phyloP scores from a whole-genome alignment of 2,329 filamentous ascomycete genomes.

The Cladosporium velox region DNA sequence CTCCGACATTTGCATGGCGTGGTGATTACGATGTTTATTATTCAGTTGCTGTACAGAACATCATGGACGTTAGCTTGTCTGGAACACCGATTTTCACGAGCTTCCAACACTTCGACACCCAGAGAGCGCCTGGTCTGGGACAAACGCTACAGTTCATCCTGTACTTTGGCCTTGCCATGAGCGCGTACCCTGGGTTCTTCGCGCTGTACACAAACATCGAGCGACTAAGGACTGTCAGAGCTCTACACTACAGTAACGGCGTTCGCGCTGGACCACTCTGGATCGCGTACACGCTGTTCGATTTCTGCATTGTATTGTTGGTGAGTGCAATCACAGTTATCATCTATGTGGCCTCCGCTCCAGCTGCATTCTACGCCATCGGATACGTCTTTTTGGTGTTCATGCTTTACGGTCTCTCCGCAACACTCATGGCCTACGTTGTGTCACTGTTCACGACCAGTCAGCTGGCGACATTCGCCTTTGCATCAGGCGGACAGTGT shows the following conservation, averaged over 20 bases:
- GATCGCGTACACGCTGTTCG: conserved; percentile 79
- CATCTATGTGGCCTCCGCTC: conserved; percentile 66
- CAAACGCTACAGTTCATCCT: conserved; percentile 75
- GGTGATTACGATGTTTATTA: conserved; percentile 64
- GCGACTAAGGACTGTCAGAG: conserved; percentile 74
- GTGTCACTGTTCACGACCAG: conserved; percentile 77
- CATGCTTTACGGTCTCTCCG: conserved; percentile 76
- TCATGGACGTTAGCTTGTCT: conserved; percentile 76
- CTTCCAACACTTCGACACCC: conserved; percentile 74
- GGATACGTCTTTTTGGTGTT: conserved; percentile 82
- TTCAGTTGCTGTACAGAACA: conserved; percentile 80
- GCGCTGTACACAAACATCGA: conserved; percentile 87
- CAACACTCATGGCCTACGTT: conserved; percentile 75
- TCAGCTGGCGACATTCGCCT: conserved; percentile 81
- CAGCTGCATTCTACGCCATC: conserved; percentile 71
- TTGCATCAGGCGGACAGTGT: conserved; percentile 75
- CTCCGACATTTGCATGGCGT: conserved; percentile 70
- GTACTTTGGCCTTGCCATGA: conserved; percentile 78
- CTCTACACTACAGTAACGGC: conserved; percentile 88
- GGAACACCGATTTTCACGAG: conserved; percentile 70
- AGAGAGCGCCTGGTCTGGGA: conserved; percentile 68
- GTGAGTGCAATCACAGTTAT: conserved; percentile 66
- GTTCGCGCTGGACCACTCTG: conserved; percentile 80
- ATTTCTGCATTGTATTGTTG: conserved; percentile 72
- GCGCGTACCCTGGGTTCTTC: conserved; percentile 82